Conservation (phyloP, 805 yeast genomes). For the Debaryomyces tyrocola region DNA sequence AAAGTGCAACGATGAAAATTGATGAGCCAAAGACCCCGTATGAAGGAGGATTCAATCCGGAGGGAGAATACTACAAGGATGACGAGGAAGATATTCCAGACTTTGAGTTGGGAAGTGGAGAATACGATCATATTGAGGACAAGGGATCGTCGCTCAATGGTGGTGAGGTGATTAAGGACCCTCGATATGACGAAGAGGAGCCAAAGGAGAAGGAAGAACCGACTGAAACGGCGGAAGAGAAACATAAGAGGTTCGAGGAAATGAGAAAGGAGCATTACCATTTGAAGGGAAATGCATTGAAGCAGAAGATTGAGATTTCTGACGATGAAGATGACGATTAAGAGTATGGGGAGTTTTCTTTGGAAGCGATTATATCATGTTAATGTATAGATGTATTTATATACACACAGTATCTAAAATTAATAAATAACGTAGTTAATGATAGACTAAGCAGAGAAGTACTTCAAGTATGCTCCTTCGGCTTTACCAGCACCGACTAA, state of each 20-base stretch:
- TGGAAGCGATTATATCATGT: not conserved
- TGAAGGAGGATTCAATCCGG: constrained; percentile 83
- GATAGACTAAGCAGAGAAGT: constrained; percentile 32
- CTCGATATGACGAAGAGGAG: constrained; percentile 19
- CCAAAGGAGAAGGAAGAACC: constrained; percentile 39
- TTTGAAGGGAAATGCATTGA: constrained; percentile 49
- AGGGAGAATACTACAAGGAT: constrained; percentile 72
- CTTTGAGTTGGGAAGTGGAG: constrained; percentile 61
- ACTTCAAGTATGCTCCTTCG: constrained; percentile 53
- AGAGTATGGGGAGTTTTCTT: not conserved
- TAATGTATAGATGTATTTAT: not conserved
- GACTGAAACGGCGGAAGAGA: constrained; percentile 53
- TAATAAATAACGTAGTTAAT: not conserved
- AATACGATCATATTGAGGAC: constrained; percentile 32
- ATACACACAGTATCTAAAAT: not conserved
- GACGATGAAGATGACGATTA: constrained; percentile 25
- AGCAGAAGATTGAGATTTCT: constrained; percentile 24
- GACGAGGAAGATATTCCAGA: constrained; percentile 63
- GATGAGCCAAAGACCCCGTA: constrained; percentile 97
- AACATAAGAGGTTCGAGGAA: constrained; percentile 70
- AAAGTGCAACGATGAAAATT: constrained; percentile 72
- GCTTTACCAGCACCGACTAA: constrained; percentile 55
- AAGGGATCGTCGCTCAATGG: constrained; percentile 35
- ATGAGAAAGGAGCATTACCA: constrained; percentile 81
- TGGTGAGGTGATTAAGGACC: constrained; percentile 36